Conservation (phyloP, 441 rosid species). For the Daphne laureola region DNA sequence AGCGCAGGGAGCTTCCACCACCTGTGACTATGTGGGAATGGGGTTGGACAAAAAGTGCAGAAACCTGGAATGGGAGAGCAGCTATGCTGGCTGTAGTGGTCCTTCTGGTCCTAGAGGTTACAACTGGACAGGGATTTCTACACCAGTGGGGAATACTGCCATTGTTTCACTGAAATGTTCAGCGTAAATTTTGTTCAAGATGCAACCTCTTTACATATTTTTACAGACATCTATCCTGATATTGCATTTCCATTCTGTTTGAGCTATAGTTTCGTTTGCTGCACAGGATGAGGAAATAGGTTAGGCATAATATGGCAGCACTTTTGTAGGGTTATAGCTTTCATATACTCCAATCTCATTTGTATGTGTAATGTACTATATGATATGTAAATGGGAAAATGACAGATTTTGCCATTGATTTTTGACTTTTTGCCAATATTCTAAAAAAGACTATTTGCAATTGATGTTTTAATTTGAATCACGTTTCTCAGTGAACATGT, state of each 20-base stretch:
- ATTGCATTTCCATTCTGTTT: background rate
- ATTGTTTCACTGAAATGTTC: constrained; percentile 28
- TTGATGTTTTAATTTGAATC: too few species aligned
- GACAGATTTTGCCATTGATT: too few species aligned
- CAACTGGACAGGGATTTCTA: constrained; percentile 90
- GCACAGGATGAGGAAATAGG: constrained; percentile 7
- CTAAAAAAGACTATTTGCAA: too few species aligned
- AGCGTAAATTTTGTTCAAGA: constrained; percentile 2
- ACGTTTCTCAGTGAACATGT: too few species aligned
- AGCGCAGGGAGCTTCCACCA: constrained; percentile 78
- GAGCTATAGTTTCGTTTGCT: background rate
- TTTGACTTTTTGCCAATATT: too few species aligned
- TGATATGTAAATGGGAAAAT: too few species aligned
- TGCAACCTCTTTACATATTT: constrained; percentile 13
- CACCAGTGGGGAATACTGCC: constrained; percentile 93
- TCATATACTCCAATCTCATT: background rate
- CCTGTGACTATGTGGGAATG: constrained; percentile 97
- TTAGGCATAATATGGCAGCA: constrained; percentile 3
- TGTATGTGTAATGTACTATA: too few species aligned
- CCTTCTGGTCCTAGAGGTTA: constrained; percentile 75
- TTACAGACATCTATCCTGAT: background rate
- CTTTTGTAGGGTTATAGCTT: constrained; percentile 7
- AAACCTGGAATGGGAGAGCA: constrained; percentile 98
- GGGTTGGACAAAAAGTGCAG: constrained; percentile 99
- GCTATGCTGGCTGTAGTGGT: constrained; percentile 97